phyloP scores from a whole-genome alignment of 2,329 filamentous ascomycete genomes.

The Hypoxylon rubiginosum region DNA sequence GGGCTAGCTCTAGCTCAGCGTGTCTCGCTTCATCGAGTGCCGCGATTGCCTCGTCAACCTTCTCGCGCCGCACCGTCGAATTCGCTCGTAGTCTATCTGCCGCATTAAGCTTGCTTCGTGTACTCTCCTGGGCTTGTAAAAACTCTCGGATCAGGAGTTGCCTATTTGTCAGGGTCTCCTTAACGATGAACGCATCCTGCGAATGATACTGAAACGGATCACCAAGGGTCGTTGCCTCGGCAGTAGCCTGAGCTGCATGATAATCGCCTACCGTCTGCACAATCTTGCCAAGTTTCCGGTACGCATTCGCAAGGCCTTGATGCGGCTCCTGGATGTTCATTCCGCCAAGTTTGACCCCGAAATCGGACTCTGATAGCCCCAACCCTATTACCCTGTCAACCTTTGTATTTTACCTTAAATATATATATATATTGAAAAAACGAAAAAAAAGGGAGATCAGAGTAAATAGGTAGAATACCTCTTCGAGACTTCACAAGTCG shows the following conservation, averaged over 20 bases:
- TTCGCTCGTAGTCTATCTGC: slow-evolving; percentile 90
- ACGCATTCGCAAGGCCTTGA: slow-evolving; percentile 86
- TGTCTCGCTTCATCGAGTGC: slow-evolving; percentile 88
- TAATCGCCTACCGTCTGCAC: slow-evolving; percentile 95
- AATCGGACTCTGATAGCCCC: slow-evolving; percentile 91
- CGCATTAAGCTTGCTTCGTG: slow-evolving; percentile 84
- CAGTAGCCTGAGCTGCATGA: slow-evolving; percentile 95
- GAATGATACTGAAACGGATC: slow-evolving; percentile 97
- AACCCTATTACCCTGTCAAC: slow-evolving; percentile 72
- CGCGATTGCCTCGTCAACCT: slow-evolving; percentile 97
- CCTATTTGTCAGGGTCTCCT: slow-evolving; percentile 96
- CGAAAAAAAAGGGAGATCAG: slow-evolving; percentile 21
- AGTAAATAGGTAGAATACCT: slow-evolving; percentile 70
- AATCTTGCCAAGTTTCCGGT: slow-evolving; percentile 93
- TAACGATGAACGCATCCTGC: slow-evolving; percentile 95
- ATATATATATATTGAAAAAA: too few relatives aligned
- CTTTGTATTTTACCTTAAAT: too few relatives aligned
- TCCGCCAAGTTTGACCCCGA: slow-evolving; percentile 87
- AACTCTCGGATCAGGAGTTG: slow-evolving; percentile 96
- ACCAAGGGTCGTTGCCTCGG: slow-evolving; percentile 93
- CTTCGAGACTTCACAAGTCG: slow-evolving; percentile 91
- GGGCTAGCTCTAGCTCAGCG: slow-evolving; percentile 83
- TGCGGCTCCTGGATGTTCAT: slow-evolving; percentile 95
- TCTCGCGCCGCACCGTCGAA: slow-evolving; percentile 89
- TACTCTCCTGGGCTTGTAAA: slow-evolving; percentile 87